Evolutionary conservation across 495 filamentous ascomycete species (phyloP).

Genomic region (Tuber aestivum): DNA sequence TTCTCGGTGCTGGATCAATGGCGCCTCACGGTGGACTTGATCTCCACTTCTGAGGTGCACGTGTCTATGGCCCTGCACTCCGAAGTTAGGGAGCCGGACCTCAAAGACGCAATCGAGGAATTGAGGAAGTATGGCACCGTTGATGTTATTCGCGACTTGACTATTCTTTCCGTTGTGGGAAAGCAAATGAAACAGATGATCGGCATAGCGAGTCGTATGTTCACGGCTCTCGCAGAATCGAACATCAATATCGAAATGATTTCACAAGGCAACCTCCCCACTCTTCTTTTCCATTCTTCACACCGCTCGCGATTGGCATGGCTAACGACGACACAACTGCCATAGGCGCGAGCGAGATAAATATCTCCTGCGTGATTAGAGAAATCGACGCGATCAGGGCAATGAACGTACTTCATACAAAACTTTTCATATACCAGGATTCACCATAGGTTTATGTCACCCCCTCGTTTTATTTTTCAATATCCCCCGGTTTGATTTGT

Average conservation of each 20-base stretch:
- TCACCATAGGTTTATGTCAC: not conserved
- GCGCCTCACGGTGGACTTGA: conserved; percentile 82
- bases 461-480: conserved; percentile 1
- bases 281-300: not conserved
- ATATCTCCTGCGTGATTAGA: conserved; percentile 96
- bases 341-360: conserved; percentile 88
- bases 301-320: not conserved
- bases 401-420: conserved; percentile 92
- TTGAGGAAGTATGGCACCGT: conserved; percentile 77
- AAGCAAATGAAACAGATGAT: conserved; percentile 95
- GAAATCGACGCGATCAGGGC: conserved; percentile 84
- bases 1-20: conserved; percentile 80
- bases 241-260: conserved; percentile 98
- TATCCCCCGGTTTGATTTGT: not conserved
- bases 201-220: conserved; percentile 89
- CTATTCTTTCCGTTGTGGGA: conserved; percentile 87
- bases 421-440: conserved; percentile 58
- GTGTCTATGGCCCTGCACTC: conserved; percentile 83
- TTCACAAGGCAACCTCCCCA: conserved; percentile 62
- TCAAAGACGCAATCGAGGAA: conserved; percentile 64
- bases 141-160: conserved; percentile 81
- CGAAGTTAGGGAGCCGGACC: conserved; percentile 47
- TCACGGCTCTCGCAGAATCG: conserved; percentile 80
- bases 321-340: not conserved
- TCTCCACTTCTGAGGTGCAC: conserved; percentile 90